Percentiles rank a stretch among this genome's conserved stretches.
Conservation (phyloP, 2,329 filamentous ascomycete genomes). For the Harringtonia lauricola region DNA sequence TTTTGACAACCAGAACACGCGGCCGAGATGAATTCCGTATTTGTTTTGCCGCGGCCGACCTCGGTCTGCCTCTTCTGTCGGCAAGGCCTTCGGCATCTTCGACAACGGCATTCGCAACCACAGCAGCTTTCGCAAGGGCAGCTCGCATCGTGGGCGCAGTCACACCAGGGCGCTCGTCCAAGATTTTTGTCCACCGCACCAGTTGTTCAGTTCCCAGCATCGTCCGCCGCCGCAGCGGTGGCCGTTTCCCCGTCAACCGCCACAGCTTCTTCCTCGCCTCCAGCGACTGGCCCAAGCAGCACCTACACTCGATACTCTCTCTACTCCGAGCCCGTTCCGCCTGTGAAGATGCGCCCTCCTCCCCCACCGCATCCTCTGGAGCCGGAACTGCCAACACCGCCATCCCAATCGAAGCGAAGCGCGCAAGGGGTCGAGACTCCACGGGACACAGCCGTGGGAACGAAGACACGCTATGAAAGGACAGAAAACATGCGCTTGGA, state of each 20-base stretch:
- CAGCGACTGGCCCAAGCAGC: conserved; percentile 7
- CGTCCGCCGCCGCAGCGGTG: not conserved
- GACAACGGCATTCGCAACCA: conserved; percentile 23
- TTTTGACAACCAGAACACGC: too few species aligned
- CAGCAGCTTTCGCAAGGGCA: conserved; percentile 22
- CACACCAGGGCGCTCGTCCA: conserved; percentile 18
- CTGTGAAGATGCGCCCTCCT: conserved; percentile 7
- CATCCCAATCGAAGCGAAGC: not conserved
- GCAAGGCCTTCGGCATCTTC: conserved; percentile 26
- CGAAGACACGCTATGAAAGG: too few species aligned
- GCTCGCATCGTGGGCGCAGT: conserved; percentile 15
- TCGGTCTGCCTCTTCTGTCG: conserved; percentile 28
- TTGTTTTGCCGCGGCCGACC: conserved; percentile 22
- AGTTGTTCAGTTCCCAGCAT: conserved; percentile 28
- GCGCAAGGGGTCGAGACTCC: too few species aligned
- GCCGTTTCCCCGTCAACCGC: not conserved
- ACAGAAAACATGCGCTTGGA: not conserved
- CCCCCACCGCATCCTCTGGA: conserved; percentile 4
- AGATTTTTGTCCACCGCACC: conserved; percentile 30
- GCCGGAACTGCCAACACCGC: not conserved
- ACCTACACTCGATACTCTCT: conserved; percentile 10
- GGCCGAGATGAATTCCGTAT: conserved; percentile 34
- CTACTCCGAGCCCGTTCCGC: conserved; percentile 1
- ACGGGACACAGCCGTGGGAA: not conserved
- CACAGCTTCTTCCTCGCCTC: not conserved